A percentile compares a stretch with the other conserved stretches of the same genome.
phyloP scores from a whole-genome alignment of 495 filamentous ascomycete genomes.

The Talaromyces borbonicus region DNA sequence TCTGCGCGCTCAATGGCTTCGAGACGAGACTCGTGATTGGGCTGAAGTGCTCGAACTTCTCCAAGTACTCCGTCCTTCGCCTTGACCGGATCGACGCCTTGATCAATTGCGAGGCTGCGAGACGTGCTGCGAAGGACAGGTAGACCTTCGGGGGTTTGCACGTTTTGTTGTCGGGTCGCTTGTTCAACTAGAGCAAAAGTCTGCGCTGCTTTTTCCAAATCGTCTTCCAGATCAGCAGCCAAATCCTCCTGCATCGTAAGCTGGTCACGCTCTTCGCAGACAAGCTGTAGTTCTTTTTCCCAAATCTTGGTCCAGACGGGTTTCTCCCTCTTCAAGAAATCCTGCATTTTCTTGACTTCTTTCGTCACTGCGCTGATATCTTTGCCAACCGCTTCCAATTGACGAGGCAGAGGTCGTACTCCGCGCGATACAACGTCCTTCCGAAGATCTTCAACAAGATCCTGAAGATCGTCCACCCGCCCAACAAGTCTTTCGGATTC shows the following conservation, averaged over 20 bases:
- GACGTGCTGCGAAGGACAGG: conserved; percentile 40
- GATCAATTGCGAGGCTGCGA: conserved; percentile 55
- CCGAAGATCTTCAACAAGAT: conserved; percentile 89
- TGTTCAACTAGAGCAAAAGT: conserved; percentile 94
- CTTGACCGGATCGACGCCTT: conserved; percentile 57
- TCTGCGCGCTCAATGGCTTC: conserved; percentile 96
- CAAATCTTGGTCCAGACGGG: conserved; percentile 97
- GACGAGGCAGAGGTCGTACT: conserved; percentile 83
- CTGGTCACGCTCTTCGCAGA: conserved; percentile 90
- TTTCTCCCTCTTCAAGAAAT: conserved; percentile 83
- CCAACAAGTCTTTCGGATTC: conserved; percentile 83
- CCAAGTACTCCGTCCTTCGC: conserved; percentile 87
- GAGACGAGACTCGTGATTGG: conserved; percentile 84
- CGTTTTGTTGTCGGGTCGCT: conserved; percentile 89
- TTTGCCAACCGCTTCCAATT: conserved; percentile 78
- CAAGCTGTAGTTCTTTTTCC: conserved; percentile 89
- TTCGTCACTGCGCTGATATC: conserved; percentile 72
- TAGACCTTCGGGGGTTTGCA: conserved; percentile 43
- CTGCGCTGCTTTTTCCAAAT: conserved; percentile 85
- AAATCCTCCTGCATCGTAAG: conserved; percentile 92
- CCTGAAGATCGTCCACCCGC: conserved; percentile 91
- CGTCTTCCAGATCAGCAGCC: conserved; percentile 81
- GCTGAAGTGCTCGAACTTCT: conserved; percentile 88
- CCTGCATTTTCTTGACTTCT: conserved; percentile 91
- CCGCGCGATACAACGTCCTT: conserved; percentile 94